Base-by-base conservation (phyloP, 2,329 filamentous ascomycete genomes). In the Alternaria alternata region DNA sequence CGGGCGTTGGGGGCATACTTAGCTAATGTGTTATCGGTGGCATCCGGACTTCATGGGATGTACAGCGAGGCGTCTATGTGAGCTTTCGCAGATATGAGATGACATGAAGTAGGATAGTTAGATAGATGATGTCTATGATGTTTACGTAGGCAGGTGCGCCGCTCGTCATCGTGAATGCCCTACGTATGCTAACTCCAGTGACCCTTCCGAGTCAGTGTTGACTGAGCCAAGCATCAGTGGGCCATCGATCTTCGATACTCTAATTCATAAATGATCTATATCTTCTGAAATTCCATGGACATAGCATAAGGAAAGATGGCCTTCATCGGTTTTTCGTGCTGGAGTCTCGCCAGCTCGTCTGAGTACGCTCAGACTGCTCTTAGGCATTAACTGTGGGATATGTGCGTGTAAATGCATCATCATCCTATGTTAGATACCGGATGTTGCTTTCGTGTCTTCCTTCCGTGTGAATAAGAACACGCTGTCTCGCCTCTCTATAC, bases 11-110 rank as follows among this genome's bases (percentile, higher is more conserved):
- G 3, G 30, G 14, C 30, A 49, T 38, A 36, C 14, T 38, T 49
- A 49, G 46, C 46, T 49, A 49, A 49, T 49, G 46, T 49, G n/a
- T 49, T 49, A 38, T 49, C 20, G 30, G 32, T 49, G 46, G 46
- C 46, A 49, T 49, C 46, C 32, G 46, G 20, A 12, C 46, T 38
- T 36, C 20, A 49, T 49, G 46, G 46, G 12, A 36, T 16, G 46
- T 20, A 38, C 30, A 49, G 32, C 46, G 46, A 49, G 46, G 46
- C 46, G 32, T 49, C 30, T 24, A 38, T 49, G 16, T 26, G 14
- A 5, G 32, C 46, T 49, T 49, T 49, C 8, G 30, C 46, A 49
- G 20, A 26, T 49, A 49, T 34, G 32, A 5, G 20, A 24, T 36
- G 46, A 49, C 24, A 49, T 26, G 46, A 49, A 38, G 46, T 49